Evolutionary conservation across 2,329 filamentous ascomycete genomes (phyloP), one percentile per base, ranked within the genome.

Genomic region (Berkeleyomyces basicola): DNA sequence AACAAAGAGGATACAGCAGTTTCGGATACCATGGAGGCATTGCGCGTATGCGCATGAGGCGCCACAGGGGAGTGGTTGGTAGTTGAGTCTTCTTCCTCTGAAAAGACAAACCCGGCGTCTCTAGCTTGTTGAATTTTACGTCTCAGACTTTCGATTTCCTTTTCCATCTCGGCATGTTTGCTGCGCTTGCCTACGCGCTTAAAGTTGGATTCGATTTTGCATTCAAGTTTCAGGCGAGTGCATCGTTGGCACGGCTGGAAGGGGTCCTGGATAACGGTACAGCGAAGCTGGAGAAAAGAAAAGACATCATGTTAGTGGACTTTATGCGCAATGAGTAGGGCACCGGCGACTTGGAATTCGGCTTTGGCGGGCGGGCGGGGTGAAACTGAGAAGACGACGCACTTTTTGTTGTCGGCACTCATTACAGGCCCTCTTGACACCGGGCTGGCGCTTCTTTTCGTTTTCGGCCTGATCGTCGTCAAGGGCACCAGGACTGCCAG

Each of bases 361-460:
- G 5, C 3, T n/a, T 49, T 23, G 46, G 31, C 31, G 47, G 7
- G 36, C 10, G 47, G 44, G 43, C 31, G 47, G 37, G 14, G 49
- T 16, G 23, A 47, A 31, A 66, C 65, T 66, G 57, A 58, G 23
- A 37, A 55, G 57, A 36, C 23, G 55, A 78, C 76, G 79, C 75
- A 89, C 87, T 78, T 92, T 92, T 74, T 92, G 88, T 74, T 92
- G 88, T 66, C 87, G 81, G 71, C 87, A 92, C 73, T 92, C 87
- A 70, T 91, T 91, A 74, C 88, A 92, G 4, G 88, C 88, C 69
- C 88, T 80, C 76, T 92, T 90, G 58, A 86, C 84, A 62, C 83
- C 83, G 36, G 84, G 83, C 67, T 85, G 82, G 65, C 83, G 78
- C 72, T 82, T 83, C 73, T 81, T 82, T 68, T 84, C 81, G 57